phyloP scores from a whole-genome alignment of 495 filamentous ascomycete genomes.

The Penicillium diatomitis region DNA sequence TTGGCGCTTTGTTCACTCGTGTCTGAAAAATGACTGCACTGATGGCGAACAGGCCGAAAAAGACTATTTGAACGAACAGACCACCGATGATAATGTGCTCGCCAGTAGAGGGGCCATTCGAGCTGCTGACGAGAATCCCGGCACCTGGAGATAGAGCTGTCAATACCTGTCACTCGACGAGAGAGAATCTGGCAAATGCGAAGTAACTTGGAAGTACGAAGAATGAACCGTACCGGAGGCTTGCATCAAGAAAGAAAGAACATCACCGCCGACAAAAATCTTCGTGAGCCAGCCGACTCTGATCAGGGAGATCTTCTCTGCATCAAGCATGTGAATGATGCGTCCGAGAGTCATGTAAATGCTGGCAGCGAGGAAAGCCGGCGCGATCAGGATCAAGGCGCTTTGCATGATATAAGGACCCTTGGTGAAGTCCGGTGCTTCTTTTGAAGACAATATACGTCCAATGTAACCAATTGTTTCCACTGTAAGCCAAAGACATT shows the following conservation, averaged over 20 bases:
- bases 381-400: slow-evolving; percentile 42
- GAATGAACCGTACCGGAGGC: slow-evolving; percentile 14
- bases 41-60: slow-evolving; percentile 45
- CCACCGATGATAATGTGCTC: slow-evolving; percentile 38
- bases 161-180: neutral
- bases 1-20: slow-evolving; percentile 20
- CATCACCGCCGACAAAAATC: slow-evolving; percentile 28
- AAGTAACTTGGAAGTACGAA: neutral
- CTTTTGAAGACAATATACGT: slow-evolving; percentile 22
- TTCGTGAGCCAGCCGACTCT: slow-evolving; percentile 37
- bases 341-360: slow-evolving; percentile 50
- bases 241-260: slow-evolving; percentile 37
- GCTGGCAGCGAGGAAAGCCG: slow-evolving; percentile 44
- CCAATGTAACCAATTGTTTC: slow-evolving; percentile 35
- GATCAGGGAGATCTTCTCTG: slow-evolving; percentile 31
- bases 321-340: slow-evolving; percentile 36
- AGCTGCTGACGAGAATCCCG: slow-evolving; percentile 24
- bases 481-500: slow-evolving; percentile 9
- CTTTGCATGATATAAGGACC: slow-evolving; percentile 43
- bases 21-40: slow-evolving; percentile 33
- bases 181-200: neutral
- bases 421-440: slow-evolving; percentile 19
- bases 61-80: slow-evolving; percentile 42
- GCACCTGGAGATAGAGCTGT: slow-evolving; percentile 13
- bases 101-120: slow-evolving; percentile 9